Percentiles rank a stretch among this genome's conserved stretches.
These are phyloP conservation scores for Penicillium sp. DNA, from an alignment of 2,329 filamentous ascomycete species.

Conservation along the genomic window DNA sequence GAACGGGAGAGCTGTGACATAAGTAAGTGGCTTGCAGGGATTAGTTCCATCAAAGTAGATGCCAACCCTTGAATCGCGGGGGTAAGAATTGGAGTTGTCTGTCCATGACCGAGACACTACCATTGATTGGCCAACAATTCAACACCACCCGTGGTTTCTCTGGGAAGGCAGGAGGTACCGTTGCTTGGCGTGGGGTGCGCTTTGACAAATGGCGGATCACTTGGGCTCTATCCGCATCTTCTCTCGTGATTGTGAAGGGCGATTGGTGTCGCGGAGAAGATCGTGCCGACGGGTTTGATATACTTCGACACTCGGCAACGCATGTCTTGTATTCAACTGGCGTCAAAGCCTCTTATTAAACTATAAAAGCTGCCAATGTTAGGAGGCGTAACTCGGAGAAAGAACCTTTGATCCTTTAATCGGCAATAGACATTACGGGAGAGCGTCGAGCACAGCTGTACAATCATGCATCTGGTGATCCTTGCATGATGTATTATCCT, in stretches of 20 bases:
- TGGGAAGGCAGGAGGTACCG: not conserved
- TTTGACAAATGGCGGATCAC: not conserved
- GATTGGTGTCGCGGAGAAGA: not conserved
- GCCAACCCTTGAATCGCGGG: not conserved
- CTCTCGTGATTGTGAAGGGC: not conserved
- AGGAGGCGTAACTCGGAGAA: not conserved
- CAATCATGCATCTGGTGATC: not conserved
- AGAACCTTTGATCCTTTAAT: not conserved
- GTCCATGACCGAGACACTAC: not conserved
- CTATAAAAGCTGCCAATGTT: not conserved
- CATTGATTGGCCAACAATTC: not conserved
- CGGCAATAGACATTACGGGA: not conserved
- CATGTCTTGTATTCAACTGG: not conserved
- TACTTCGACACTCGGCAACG: not conserved
- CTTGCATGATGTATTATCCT: not conserved
- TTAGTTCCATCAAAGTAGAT: not conserved
- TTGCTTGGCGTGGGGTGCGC: slow-evolving; percentile 11
- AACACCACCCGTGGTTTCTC: not conserved
- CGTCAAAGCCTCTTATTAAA: not conserved
- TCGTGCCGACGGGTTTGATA: not conserved
- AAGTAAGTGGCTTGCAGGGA: slow-evolving; percentile 2
- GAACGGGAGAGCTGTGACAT: not conserved
- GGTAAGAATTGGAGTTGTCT: not conserved
- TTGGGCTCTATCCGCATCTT: not conserved
- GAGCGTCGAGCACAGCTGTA: not conserved